A percentile compares a stretch with the other conserved stretches of the same genome.
phyloP scores from a whole-genome alignment of 371 early-diverging fungal genomes.

The Blastocladiella emersonii region DNA sequence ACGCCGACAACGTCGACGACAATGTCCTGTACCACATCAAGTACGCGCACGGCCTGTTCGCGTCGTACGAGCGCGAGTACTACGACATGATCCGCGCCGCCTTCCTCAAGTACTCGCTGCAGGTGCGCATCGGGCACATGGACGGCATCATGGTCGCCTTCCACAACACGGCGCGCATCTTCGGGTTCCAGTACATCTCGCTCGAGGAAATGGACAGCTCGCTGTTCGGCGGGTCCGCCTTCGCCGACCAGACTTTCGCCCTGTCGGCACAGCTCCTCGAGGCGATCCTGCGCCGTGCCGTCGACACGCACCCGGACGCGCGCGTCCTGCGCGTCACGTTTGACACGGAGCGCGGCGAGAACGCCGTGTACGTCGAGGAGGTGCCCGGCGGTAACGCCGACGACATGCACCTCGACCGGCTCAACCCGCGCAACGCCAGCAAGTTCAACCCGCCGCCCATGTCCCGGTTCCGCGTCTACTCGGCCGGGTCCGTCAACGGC shows the following conservation, averaged over 20 bases:
- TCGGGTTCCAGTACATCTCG: conserved; percentile 90
- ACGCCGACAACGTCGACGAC: conserved; percentile 46
- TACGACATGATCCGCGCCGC: conserved; percentile 84
- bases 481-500: neutral
- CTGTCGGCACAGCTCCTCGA: conserved; percentile 44
- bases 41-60: conserved; percentile 37
- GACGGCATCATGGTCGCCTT: conserved; percentile 89
- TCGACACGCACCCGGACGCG: conserved; percentile 41
- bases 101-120: conserved; percentile 78
- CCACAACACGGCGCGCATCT: conserved; percentile 78
- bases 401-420: neutral
- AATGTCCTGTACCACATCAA: conserved; percentile 23
- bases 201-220: conserved; percentile 69
- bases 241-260: conserved; percentile 59
- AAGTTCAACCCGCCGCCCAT: neutral
- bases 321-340: neutral
- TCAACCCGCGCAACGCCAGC: neutral
- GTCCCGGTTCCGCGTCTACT: neutral
- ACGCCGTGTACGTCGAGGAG: neutral
- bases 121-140: conserved; percentile 90
- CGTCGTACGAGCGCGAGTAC: conserved; percentile 85
- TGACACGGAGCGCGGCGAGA: neutral
- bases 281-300: conserved; percentile 43
- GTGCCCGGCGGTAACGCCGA: neutral
- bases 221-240: conserved; percentile 58